Conservation (phyloP, 805 yeast genomes). For the Yamadazyma olivae region DNA sequence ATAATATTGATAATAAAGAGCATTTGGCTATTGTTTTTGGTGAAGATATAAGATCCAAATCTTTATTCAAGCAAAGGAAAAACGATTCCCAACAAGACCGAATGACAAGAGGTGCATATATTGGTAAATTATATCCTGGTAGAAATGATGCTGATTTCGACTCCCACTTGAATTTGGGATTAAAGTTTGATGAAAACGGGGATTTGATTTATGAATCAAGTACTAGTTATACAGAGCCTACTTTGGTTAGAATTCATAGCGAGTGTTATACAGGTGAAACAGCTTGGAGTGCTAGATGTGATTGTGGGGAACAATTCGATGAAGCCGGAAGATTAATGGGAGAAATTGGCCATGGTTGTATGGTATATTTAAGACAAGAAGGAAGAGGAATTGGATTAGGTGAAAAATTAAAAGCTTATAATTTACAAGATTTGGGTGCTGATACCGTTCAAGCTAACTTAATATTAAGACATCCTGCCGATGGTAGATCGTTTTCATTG, state of each 20-base stretch:
- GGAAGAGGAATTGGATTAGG: slow-evolving; percentile 99
- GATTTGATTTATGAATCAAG: slow-evolving; percentile 23
- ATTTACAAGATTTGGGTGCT: slow-evolving; percentile 95
- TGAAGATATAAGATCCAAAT: slow-evolving; percentile 76
- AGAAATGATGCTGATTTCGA: slow-evolving; percentile 67
- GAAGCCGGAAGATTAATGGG: slow-evolving; percentile 97
- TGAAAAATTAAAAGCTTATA: slow-evolving; percentile 94
- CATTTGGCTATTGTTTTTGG: slow-evolving; percentile 98
- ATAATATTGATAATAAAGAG: slow-evolving; percentile 85
- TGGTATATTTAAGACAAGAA: slow-evolving; percentile 94
- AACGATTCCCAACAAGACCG: slow-evolving; percentile 87
- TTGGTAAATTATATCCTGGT: slow-evolving; percentile 88
- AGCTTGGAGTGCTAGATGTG: slow-evolving; percentile 98
- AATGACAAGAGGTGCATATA: slow-evolving; percentile 98
- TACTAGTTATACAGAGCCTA: slow-evolving; percentile 41
- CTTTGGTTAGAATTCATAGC: slow-evolving; percentile 85
- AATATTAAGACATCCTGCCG: slow-evolving; percentile 93
- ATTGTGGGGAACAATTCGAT: slow-evolving; percentile 98
- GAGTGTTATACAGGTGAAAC: slow-evolving; percentile 99
- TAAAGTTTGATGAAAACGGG: slow-evolving; percentile 32
- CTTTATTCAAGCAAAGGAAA: slow-evolving; percentile 58
- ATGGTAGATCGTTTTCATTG: slow-evolving; percentile 87
- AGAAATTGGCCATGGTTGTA: slow-evolving; percentile 81
- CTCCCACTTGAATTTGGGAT: slow-evolving; percentile 17
- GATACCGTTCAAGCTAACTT: slow-evolving; percentile 97